Percentiles rank a stretch among this genome's conserved stretches.
Conservation (phyloP, 192 early-diverging fungal genomes). For the Backusella morwellensis region DNA sequence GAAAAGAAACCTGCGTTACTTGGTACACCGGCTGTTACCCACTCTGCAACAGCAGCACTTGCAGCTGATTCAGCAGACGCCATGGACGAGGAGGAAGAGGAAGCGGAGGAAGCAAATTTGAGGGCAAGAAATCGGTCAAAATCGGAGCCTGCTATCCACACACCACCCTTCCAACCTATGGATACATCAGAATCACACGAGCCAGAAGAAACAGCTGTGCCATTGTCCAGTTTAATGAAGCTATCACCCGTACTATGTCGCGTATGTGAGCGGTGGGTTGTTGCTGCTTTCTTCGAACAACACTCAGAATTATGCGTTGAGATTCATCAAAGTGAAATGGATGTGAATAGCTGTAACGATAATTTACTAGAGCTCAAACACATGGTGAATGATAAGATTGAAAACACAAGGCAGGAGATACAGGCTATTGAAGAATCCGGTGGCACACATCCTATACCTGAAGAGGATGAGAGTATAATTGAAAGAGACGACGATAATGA, state of each 20-base stretch:
- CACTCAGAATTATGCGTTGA: slow-evolving; percentile 70
- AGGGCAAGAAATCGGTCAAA: slow-evolving; percentile 8
- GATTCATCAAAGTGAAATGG: slow-evolving; percentile 77
- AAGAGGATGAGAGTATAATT: background rate
- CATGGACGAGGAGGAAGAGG: background rate
- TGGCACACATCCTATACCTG: background rate
- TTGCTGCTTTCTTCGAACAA: slow-evolving; percentile 70
- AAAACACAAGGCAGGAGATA: background rate
- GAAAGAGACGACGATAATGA: slow-evolving; percentile 16
- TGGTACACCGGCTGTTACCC: background rate
- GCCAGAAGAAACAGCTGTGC: background rate
- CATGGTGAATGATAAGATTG: slow-evolving; percentile 37
- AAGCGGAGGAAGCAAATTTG: background rate
- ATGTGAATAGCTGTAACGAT: slow-evolving; percentile 71
- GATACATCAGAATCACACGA: background rate
- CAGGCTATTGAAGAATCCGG: background rate
- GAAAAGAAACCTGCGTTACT: slow-evolving; percentile 4
- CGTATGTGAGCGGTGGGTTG: slow-evolving; percentile 75
- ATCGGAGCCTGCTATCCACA: slow-evolving; percentile 22
- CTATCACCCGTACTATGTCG: slow-evolving; percentile 64
- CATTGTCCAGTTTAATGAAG: background rate
- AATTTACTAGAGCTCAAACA: slow-evolving; percentile 58
- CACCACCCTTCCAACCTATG: background rate
- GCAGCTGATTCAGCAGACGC: background rate
- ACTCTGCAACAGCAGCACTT: background rate